These are phyloP conservation scores for Leucosporidium creatinivorum DNA, from an alignment of 768 basidiomycete species.

Conservation along the genomic window DNA sequence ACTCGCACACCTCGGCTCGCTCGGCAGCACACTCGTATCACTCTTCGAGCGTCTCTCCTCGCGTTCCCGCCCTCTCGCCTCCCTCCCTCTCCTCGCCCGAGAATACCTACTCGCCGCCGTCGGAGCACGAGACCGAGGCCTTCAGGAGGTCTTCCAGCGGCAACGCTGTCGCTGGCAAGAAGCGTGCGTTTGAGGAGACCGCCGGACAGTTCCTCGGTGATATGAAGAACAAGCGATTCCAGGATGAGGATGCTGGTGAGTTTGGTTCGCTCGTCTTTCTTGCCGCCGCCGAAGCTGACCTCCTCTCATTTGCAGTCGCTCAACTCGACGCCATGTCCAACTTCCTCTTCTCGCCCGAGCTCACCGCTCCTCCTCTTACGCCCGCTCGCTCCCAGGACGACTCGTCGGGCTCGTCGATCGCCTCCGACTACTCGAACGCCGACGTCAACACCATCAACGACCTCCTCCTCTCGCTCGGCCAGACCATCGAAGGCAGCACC, in stretches of 20 bases:
- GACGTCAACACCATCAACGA: constrained; percentile 31
- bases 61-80: constrained; percentile 27
- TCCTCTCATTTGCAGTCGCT: constrained; percentile 1
- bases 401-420: constrained; percentile 7
- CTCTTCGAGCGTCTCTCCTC: constrained; percentile 27
- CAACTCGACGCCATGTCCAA: constrained; percentile 21
- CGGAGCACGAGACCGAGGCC: constrained; percentile 12
- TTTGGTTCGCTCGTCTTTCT: not conserved
- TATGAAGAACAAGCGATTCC: constrained; percentile 30
- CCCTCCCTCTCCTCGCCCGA: constrained; percentile 21
- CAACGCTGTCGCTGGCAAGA: constrained; percentile 22
- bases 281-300: not conserved
- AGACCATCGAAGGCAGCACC: constrained; percentile 10
- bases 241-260: constrained; percentile 11
- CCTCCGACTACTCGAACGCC: constrained; percentile 10
- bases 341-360: constrained; percentile 23
- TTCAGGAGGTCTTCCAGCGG: not conserved
- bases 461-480: constrained; percentile 18
- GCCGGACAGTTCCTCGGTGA: constrained; percentile 20
- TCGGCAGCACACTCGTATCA: constrained; percentile 7
- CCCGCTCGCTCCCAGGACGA: constrained; percentile 6
- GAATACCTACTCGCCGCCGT: constrained; percentile 30
- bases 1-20: constrained; percentile 11
- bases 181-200: constrained; percentile 31
- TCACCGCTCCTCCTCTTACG: not conserved